A percentile compares a stretch with the other conserved stretches of the same genome.
phyloP scores from a whole-genome alignment of 108 stramenopile species.

The Stephanodiscus triporus region DNA sequence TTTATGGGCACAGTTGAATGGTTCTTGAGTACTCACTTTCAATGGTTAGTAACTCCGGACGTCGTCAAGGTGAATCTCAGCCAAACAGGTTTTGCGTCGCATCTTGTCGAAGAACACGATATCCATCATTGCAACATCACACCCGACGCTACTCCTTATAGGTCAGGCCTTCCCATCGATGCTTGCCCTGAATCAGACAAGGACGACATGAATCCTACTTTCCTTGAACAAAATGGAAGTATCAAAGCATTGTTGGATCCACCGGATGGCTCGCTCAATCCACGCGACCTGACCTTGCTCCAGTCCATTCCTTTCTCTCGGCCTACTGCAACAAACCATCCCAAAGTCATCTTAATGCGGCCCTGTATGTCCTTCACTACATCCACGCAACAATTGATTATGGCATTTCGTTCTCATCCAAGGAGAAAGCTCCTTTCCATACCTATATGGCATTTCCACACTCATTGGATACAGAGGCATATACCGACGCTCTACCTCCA shows the following conservation, averaged over 20 bases:
- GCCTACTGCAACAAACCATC: slow-evolving; percentile 6
- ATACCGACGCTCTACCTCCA: neutral
- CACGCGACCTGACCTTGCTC: slow-evolving; percentile 18
- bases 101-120: neutral
- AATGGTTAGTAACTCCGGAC: slow-evolving; percentile 1
- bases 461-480: neutral
- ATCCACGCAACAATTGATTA: slow-evolving; percentile 20
- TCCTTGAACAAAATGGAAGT: neutral
- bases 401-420: slow-evolving; percentile 10
- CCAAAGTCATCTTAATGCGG: slow-evolving; percentile 9
- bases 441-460: neutral
- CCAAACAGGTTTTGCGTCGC: slow-evolving; percentile 17
- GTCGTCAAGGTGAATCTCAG: slow-evolving; percentile 8
- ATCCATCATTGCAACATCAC: neutral
- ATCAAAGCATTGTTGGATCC: slow-evolving; percentile 6
- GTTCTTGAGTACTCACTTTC: no score
- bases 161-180: slow-evolving; percentile 8
- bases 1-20: slow-evolving; percentile 18
- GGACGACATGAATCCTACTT: neutral
- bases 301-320: slow-evolving; percentile 3
- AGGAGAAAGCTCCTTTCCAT: no score
- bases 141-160: neutral
- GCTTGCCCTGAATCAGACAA: neutral
- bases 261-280: slow-evolving; percentile 13
- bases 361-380: slow-evolving; percentile 20